phyloP scores from a whole-genome alignment of 345 rosid species.

The Salix arbutifolia region DNA sequence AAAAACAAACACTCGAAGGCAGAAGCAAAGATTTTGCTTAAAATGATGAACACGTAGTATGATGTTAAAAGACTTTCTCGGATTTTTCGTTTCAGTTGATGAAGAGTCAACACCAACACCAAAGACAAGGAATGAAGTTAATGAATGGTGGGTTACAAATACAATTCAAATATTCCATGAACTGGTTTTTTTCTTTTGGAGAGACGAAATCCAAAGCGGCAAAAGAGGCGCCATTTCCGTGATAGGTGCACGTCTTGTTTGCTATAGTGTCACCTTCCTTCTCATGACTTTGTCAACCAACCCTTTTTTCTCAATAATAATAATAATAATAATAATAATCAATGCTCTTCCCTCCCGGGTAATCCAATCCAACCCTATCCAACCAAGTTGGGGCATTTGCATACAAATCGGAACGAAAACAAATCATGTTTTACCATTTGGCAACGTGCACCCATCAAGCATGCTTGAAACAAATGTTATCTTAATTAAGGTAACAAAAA shows the following conservation, averaged over 20 bases:
- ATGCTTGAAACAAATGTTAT: too few relatives aligned
- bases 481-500: too few relatives aligned
- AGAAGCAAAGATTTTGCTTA: background rate
- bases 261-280: background rate
- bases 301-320: background rate
- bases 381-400: background rate
- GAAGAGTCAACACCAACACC: conserved; percentile 7
- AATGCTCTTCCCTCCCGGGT: background rate
- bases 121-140: background rate
- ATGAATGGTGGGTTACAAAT: background rate
- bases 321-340: too few relatives aligned
- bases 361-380: background rate
- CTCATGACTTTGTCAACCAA: background rate
- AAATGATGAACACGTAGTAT: conserved; percentile 21
- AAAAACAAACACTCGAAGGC: background rate
- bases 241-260: conserved; percentile 25
- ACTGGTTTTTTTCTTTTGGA: background rate
- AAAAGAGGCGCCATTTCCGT: conserved; percentile 29
- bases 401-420: too few relatives aligned
- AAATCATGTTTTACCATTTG: too few relatives aligned
- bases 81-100: background rate
- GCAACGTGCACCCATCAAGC: too few relatives aligned
- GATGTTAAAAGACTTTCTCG: background rate
- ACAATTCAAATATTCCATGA: background rate
- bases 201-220: conserved; percentile 3